These are phyloP conservation scores for Hibiscus trionum DNA, from an alignment of 345 rosid genomes.

Conservation along the genomic window DNA sequence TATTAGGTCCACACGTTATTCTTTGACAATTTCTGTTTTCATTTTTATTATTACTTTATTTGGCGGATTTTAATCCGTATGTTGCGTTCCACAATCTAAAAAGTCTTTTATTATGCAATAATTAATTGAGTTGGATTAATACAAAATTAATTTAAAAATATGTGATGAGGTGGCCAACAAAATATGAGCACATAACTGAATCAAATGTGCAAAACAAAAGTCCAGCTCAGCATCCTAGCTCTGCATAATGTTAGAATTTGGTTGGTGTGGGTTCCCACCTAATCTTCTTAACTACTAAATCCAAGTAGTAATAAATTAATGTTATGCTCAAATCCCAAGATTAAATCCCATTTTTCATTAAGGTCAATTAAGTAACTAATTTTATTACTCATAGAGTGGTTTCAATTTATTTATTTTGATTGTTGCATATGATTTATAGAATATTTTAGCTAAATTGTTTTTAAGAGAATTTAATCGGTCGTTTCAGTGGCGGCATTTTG, in stretches of 20 bases:
- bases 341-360: background rate
- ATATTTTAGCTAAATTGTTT: no score
- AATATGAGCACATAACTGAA: constrained; percentile 1
- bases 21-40: background rate
- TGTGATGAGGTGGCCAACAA: constrained; percentile 8
- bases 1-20: constrained; percentile 50
- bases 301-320: background rate
- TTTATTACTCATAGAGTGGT: no score
- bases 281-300: constrained; percentile 8
- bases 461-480: no score
- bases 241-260: constrained; percentile 13
- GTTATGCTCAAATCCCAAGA: background rate
- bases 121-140: background rate
- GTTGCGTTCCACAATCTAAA: constrained; percentile 10
- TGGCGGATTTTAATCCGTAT: constrained; percentile 19
- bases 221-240: constrained; percentile 22
- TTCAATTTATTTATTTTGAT: no score
- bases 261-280: constrained; percentile 21
- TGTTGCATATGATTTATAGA: no score
- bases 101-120: background rate
- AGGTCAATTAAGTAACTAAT: no score
- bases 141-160: background rate
- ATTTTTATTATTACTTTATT: background rate
- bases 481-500: no score
- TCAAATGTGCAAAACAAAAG: background rate